Evolutionary conservation across 306 rosid genomes (phyloP).

Genomic region (Abrus pulchellus): DNA sequence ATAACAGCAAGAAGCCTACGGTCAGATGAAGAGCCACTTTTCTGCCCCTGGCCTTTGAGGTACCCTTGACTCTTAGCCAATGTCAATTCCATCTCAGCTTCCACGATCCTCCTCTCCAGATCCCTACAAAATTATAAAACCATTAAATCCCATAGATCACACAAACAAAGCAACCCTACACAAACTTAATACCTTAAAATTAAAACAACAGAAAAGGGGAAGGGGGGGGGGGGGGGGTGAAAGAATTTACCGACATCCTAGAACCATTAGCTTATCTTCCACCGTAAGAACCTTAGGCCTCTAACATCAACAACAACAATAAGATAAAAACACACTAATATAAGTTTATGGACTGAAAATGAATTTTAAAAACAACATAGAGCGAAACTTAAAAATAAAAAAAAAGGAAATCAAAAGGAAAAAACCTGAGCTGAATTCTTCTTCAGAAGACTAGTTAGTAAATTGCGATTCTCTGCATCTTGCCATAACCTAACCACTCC

Average conservation of each 20-base stretch:
- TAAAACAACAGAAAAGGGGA: not conserved
- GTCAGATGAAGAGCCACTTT: conserved; percentile 68
- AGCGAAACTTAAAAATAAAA: not conserved
- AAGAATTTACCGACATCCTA: conserved; percentile 82
- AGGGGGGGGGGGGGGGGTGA: not conserved
- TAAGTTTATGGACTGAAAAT: conserved; percentile 12
- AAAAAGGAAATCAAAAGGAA: not conserved
- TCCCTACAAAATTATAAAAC: conserved; percentile 60
- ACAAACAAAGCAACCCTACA: not conserved
- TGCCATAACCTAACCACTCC: conserved; percentile 87
- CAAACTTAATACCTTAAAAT: not conserved
- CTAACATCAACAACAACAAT: conserved; percentile 51
- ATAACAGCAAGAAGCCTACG: conserved; percentile 86
- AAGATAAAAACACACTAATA: not conserved
- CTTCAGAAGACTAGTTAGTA: conserved; percentile 74
- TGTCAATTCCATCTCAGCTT: conserved; percentile 94
- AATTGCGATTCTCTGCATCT: conserved; percentile 87
- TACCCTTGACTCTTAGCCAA: conserved; percentile 97
- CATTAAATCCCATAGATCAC: not conserved
- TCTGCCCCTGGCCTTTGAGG: conserved; percentile 66
- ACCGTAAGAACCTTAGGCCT: conserved; percentile 87
- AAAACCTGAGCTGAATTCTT: conserved; percentile 76
- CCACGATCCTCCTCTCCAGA: conserved; percentile 93
- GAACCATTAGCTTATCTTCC: conserved; percentile 85
- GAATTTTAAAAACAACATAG: not conserved